These are phyloP conservation scores for Prinsepia uniflora DNA, from an alignment of 306 rosid species.

Conservation along the genomic window DNA sequence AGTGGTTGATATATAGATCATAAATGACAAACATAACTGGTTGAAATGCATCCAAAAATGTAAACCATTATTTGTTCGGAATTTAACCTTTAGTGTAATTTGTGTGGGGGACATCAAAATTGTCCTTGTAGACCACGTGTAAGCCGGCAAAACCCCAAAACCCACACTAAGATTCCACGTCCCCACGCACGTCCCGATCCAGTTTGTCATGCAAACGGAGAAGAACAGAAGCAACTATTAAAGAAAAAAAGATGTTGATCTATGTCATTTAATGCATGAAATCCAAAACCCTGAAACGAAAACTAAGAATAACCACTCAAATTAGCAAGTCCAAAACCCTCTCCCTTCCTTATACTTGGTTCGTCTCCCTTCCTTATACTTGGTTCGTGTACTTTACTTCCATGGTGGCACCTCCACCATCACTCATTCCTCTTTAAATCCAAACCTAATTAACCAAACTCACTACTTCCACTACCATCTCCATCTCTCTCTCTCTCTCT, in stretches of 20 bases:
- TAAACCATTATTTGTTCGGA: neutral
- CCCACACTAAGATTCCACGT: conserved; percentile 26
- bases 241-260: conserved; percentile 16
- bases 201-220: conserved; percentile 10
- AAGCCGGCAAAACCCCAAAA: conserved; percentile 29
- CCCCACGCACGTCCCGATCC: neutral
- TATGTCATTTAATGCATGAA: conserved; percentile 35
- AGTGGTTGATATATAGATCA: no score
- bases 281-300: conserved; percentile 9
- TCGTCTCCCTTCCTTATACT: no score
- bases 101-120: conserved; percentile 11
- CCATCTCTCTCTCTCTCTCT: neutral
- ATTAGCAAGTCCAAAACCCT: conserved; percentile 17
- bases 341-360: neutral
- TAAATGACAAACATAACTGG: neutral
- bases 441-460: neutral
- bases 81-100: neutral
- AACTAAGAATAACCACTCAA: conserved; percentile 20
- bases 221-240: conserved; percentile 12
- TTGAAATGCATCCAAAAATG: neutral
- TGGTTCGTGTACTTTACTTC: conserved; percentile 17
- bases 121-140: conserved; percentile 43
- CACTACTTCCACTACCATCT: neutral
- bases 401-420: conserved; percentile 37
- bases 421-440: conserved; percentile 51